A percentile compares a stretch with the other conserved stretches of the same genome.
Evolutionary conservation across 257 asterid genomes (phyloP).

Genomic region (Fraxinus quadrangulata): DNA sequence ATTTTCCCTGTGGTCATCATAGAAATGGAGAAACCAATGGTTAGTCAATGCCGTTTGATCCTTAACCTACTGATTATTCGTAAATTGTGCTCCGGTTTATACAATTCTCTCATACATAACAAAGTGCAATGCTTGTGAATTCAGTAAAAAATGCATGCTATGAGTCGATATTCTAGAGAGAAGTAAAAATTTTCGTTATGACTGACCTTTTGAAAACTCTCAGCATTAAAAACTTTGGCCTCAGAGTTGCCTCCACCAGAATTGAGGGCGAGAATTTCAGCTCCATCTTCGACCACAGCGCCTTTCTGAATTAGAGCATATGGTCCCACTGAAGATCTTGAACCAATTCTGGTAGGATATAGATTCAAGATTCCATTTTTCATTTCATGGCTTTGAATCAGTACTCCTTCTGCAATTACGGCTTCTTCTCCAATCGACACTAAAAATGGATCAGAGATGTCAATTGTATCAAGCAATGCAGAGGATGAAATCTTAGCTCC

Average conservation of each 20-base stretch:
- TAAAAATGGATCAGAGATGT: slow-evolving; percentile 65
- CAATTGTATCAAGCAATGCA: slow-evolving; percentile 52
- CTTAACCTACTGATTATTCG: background rate
- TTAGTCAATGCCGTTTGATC: slow-evolving; percentile 1
- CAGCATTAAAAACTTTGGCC: slow-evolving; percentile 18
- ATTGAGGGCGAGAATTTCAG: slow-evolving; percentile 43
- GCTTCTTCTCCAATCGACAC: slow-evolving; percentile 64
- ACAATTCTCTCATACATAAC: background rate
- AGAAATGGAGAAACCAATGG: slow-evolving; percentile 12
- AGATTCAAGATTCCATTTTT: slow-evolving; percentile 56
- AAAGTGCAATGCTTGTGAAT: background rate
- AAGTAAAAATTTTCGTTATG: background rate
- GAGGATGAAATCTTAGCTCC: slow-evolving; percentile 64
- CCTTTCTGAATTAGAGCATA: slow-evolving; percentile 60
- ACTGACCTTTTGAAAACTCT: slow-evolving; percentile 40
- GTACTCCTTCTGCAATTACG: slow-evolving; percentile 67
- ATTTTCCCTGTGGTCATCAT: slow-evolving; percentile 36
- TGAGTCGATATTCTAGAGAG: background rate
- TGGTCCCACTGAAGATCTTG: slow-evolving; percentile 58
- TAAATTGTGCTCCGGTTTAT: background rate
- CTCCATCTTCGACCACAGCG: slow-evolving; percentile 45
- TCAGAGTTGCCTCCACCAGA: slow-evolving; percentile 30
- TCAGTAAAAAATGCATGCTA: background rate
- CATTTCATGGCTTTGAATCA: slow-evolving; percentile 69
- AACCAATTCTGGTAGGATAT: slow-evolving; percentile 49